A percentile compares a stretch with the other conserved stretches of the same genome.
Conservation (phyloP, 306 rosid species). For the apple (Malus domestica) region DNA sequence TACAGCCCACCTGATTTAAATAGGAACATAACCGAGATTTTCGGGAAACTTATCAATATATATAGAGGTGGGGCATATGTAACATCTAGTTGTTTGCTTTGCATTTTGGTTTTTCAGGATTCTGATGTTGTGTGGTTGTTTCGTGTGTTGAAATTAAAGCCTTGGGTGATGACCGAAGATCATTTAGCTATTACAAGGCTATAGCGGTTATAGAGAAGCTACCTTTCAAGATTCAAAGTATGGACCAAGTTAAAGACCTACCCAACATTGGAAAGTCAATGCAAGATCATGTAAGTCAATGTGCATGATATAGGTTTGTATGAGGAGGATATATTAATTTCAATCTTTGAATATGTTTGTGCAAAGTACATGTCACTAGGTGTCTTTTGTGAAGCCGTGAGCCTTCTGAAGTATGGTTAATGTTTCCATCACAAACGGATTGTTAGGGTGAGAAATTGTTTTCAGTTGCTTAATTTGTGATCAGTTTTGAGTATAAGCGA, state of each 20-base stretch:
- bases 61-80: constrained; percentile 57
- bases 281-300: constrained; percentile 77
- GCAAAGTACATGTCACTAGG: background rate
- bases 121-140: constrained; percentile 14
- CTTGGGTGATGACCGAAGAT: constrained; percentile 84
- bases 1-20: constrained; percentile 81
- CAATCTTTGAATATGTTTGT: background rate
- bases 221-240: constrained; percentile 66
- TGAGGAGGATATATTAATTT: background rate
- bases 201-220: constrained; percentile 75
- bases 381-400: background rate
- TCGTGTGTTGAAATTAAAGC: constrained; percentile 45
- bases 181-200: constrained; percentile 93
- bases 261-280: constrained; percentile 85
- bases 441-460: background rate
- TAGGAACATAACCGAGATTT: constrained; percentile 69
- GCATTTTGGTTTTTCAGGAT: background rate
- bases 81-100: background rate
- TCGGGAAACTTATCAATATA: constrained; percentile 79
- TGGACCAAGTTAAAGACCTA: constrained; percentile 59
- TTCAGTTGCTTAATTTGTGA: background rate
- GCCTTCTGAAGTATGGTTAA: background rate
- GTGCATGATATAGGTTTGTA: background rate
- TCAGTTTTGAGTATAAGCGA: background rate
- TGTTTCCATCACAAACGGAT: background rate